Conservation (phyloP, 140 eudicot genomes). For the Stevia rebaudiana region DNA sequence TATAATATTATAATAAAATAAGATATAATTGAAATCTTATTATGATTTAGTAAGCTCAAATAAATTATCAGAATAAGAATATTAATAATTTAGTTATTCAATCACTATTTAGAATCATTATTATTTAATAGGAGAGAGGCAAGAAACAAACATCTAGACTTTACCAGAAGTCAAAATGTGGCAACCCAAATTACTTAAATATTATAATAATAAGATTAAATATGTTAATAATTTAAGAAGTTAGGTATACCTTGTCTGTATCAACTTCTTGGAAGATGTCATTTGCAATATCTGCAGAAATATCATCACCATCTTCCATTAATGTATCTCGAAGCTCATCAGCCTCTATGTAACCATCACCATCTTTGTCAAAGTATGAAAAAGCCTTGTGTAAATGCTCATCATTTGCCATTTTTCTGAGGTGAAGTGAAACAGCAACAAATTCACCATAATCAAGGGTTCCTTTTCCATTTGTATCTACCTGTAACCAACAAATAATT, state of each 20-base stretch:
- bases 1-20: too few relatives aligned
- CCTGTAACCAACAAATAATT: conserved; percentile 40
- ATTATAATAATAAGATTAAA: too few relatives aligned
- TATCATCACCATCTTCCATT: conserved; percentile 79
- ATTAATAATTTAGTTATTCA: too few relatives aligned
- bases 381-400: conserved; percentile 88
- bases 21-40: too few relatives aligned
- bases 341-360: conserved; percentile 69
- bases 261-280: conserved; percentile 94
- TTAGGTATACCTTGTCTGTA: conserved; percentile 56
- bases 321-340: conserved; percentile 71
- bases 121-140: too few relatives aligned
- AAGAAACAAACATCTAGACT: too few relatives aligned
- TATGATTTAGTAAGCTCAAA: too few relatives aligned
- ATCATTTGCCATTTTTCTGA: conserved; percentile 73
- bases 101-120: too few relatives aligned
- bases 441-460: conserved; percentile 81
- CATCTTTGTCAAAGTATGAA: conserved; percentile 81
- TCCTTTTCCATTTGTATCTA: conserved; percentile 72
- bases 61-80: too few relatives aligned
- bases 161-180: too few relatives aligned
- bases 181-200: too few relatives aligned
- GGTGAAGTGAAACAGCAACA: conserved; percentile 74
- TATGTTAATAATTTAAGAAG: not conserved
- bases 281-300: conserved; percentile 60